Conservation (phyloP, 305 asterid species). For the Solanum hybrid region DNA sequence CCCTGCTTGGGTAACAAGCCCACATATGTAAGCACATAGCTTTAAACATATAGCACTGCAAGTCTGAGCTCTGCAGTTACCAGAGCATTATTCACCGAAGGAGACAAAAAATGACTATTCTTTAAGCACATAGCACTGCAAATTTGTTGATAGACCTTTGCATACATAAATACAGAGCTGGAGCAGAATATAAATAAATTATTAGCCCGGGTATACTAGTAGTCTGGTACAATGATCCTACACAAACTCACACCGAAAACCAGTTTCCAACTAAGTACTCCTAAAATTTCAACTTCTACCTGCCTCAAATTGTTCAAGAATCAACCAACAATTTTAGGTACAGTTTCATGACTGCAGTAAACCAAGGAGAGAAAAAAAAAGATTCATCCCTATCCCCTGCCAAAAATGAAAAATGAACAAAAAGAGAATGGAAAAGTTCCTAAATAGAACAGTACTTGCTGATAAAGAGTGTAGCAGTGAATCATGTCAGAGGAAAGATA, state of each 20-base stretch:
- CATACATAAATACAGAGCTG: neutral
- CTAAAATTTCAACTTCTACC: neutral
- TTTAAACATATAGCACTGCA: neutral
- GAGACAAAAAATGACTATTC: neutral
- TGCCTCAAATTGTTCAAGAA: neutral
- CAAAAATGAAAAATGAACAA: neutral
- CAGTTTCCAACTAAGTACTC: neutral
- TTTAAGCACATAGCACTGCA: neutral
- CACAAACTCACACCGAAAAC: neutral
- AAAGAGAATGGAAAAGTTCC: neutral
- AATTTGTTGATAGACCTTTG: neutral
- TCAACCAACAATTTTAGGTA: neutral
- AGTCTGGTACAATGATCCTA: neutral
- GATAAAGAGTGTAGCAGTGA: neutral
- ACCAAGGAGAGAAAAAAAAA: neutral
- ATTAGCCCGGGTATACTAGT: neutral
- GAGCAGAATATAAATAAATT: neutral
- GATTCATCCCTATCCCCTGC: neutral
- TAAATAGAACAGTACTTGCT: neutral
- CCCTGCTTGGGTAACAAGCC: neutral
- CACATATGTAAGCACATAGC: neutral
- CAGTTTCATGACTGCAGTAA: neutral
- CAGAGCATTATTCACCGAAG: neutral
- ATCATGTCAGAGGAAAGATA: neutral
- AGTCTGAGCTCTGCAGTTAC: neutral